Evolutionary conservation across 306 rosid genomes (phyloP).

Genomic region (Quercus berberidifolia): DNA sequence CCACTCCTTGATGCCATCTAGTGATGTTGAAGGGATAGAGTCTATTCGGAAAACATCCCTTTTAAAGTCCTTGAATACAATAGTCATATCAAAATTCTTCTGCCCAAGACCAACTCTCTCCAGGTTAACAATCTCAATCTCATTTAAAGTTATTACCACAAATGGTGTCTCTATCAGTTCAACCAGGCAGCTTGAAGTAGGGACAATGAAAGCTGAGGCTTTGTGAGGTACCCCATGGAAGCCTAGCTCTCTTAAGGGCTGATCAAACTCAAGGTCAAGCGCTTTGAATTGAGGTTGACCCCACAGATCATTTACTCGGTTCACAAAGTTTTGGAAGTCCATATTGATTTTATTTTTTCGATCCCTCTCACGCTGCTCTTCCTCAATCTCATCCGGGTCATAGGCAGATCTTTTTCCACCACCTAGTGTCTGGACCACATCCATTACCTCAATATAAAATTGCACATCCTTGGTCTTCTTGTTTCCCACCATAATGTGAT

Average conservation of each 20-base stretch:
- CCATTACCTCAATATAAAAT: slow-evolving; percentile 93
- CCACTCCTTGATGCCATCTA: slow-evolving; percentile 95
- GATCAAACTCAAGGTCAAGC: slow-evolving; percentile 91
- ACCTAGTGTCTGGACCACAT: slow-evolving; percentile 83
- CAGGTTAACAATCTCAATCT: slow-evolving; percentile 93
- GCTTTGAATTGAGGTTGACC: slow-evolving; percentile 80
- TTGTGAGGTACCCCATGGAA: slow-evolving; percentile 93
- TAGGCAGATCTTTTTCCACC: slow-evolving; percentile 88
- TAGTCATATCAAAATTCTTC: slow-evolving; percentile 92
- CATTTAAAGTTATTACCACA: slow-evolving; percentile 79
- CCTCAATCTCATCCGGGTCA: slow-evolving; percentile 97
- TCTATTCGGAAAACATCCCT: slow-evolving; percentile 88
- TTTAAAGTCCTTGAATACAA: slow-evolving; percentile 92
- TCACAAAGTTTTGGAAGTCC: slow-evolving; percentile 83
- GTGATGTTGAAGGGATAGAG: slow-evolving; percentile 83
- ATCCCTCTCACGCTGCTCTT: slow-evolving; percentile 92
- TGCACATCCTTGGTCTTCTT: slow-evolving; percentile 95
- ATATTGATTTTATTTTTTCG: slow-evolving; percentile 88
- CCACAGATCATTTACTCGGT: slow-evolving; percentile 90
- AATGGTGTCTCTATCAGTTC: slow-evolving; percentile 90
- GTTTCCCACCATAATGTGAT: slow-evolving; percentile 94
- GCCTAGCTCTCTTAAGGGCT: slow-evolving; percentile 96
- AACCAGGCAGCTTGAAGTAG: slow-evolving; percentile 84
- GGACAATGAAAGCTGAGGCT: slow-evolving; percentile 87
- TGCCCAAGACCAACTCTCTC: slow-evolving; percentile 99